Conservation (phyloP, 768 basidiomycete species). For the Mycena pura region DNA sequence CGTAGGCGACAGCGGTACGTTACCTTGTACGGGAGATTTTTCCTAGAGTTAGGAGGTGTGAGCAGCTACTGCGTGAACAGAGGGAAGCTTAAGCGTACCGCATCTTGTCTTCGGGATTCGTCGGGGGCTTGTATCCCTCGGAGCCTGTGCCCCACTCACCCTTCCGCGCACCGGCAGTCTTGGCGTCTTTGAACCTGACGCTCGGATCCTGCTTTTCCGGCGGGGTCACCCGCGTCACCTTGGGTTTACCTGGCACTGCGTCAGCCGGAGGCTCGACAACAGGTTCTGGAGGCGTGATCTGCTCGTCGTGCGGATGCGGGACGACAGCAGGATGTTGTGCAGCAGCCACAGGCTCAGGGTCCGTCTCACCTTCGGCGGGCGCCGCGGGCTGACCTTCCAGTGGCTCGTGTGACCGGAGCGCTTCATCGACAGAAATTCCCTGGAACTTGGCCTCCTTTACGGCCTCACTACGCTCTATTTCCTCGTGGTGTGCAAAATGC, state of each 20-base stretch:
- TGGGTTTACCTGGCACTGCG: constrained; percentile 42
- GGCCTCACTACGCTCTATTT: constrained; percentile 84
- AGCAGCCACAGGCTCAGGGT: constrained; percentile 18
- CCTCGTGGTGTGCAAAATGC: constrained; percentile 89
- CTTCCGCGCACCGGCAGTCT: constrained; percentile 56
- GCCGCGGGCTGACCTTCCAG: constrained; percentile 35
- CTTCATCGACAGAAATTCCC: constrained; percentile 81
- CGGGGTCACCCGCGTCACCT: constrained; percentile 62
- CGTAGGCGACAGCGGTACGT: constrained; percentile 13
- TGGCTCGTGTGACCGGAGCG: constrained; percentile 57
- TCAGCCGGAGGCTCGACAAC: constrained; percentile 35
- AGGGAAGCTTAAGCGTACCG: constrained; percentile 48
- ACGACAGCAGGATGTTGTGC: constrained; percentile 25
- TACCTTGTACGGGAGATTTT: constrained; percentile 91
- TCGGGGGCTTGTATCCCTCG: constrained; percentile 76
- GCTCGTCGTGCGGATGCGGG: constrained; percentile 46
- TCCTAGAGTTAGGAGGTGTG: constrained; percentile 45
- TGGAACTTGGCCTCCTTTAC: constrained; percentile 85
- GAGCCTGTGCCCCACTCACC: constrained; percentile 78
- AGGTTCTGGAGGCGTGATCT: constrained; percentile 29
- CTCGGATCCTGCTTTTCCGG: constrained; percentile 75
- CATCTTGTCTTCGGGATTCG: constrained; percentile 76
- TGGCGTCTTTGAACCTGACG: constrained; percentile 63
- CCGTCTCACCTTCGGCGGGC: constrained; percentile 22
- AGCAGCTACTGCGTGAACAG: constrained; percentile 4